A percentile compares a stretch with the other conserved stretches of the same genome.
Evolutionary conservation across 257 asterid species (phyloP).

Genomic region (Solanum pinnatisectum): DNA sequence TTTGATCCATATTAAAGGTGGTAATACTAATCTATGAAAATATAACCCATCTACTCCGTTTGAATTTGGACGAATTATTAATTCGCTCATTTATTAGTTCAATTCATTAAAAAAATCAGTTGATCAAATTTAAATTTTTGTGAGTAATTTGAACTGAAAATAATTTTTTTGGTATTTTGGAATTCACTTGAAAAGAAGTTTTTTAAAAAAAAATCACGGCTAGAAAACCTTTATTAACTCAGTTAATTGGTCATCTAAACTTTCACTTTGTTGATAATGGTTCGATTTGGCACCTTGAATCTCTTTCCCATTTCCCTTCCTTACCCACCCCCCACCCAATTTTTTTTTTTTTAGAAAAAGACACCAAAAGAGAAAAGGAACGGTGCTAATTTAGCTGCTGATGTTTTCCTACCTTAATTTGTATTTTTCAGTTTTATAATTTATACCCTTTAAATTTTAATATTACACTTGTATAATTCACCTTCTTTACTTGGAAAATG

Average conservation of each 20-base stretch:
- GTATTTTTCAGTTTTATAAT: background rate
- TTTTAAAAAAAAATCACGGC: no score
- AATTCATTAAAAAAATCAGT: no score
- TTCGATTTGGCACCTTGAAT: no score
- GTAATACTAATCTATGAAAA: no score
- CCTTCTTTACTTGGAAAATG: constrained; percentile 4
- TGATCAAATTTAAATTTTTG: no score
- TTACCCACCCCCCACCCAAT: background rate
- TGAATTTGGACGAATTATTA: no score
- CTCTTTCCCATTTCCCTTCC: background rate
- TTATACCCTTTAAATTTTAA: constrained; percentile 1
- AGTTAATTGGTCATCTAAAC: no score
- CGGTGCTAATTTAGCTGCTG: constrained; percentile 32
- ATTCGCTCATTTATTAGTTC: background rate
- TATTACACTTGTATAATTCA: constrained; percentile 9
- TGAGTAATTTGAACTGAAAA: no score
- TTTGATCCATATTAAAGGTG: background rate
- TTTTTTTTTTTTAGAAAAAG: background rate
- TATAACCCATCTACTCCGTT: no score
- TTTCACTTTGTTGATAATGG: no score
- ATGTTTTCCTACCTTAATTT: constrained; percentile 39
- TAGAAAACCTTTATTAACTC: accelerated
- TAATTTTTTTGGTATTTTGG: no score
- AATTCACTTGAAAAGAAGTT: background rate
- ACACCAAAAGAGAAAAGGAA: constrained; percentile 3